Evolutionary conservation across 2,329 filamentous ascomycete species (phyloP).

Genomic region (Aspergillus fischeri): DNA sequence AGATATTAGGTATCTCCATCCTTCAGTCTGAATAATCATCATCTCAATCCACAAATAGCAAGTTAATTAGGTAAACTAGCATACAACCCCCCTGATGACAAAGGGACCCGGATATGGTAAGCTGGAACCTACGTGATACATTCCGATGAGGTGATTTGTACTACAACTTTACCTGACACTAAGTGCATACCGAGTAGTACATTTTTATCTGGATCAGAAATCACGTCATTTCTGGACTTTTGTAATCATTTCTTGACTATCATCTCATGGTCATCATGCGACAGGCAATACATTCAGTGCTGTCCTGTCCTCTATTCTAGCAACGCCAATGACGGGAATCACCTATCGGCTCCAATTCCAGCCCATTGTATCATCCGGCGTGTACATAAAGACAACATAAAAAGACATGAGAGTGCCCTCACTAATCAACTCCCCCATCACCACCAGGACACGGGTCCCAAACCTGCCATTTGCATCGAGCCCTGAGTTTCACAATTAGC

Average conservation of each 20-base stretch:
- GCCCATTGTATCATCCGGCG: not conserved
- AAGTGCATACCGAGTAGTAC: not conserved
- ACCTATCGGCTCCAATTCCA: not conserved
- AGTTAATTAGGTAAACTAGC: not conserved
- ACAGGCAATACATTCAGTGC: not conserved
- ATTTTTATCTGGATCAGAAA: not conserved
- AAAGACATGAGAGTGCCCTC: not conserved
- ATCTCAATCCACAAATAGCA: not conserved
- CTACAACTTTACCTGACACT: not conserved
- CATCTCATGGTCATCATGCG: not conserved
- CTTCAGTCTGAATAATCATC: not conserved
- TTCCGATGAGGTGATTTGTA: not conserved
- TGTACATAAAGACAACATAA: not conserved
- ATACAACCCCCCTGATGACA: not conserved
- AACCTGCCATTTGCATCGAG: slow-evolving; percentile 45
- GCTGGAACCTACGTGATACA: not conserved
- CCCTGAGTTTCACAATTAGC: slow-evolving; percentile 28
- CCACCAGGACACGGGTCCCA: slow-evolving; percentile 47
- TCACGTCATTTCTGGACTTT: not conserved
- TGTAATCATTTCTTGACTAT: not conserved
- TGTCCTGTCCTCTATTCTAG: not conserved
- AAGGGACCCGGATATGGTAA: not conserved
- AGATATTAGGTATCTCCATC: not conserved
- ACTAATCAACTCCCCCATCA: slow-evolving; percentile 17
- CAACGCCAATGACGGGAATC: not conserved